phyloP scores from a whole-genome alignment of 2,329 filamentous ascomycete genomes.

The Colletotrichum endophyticum region DNA sequence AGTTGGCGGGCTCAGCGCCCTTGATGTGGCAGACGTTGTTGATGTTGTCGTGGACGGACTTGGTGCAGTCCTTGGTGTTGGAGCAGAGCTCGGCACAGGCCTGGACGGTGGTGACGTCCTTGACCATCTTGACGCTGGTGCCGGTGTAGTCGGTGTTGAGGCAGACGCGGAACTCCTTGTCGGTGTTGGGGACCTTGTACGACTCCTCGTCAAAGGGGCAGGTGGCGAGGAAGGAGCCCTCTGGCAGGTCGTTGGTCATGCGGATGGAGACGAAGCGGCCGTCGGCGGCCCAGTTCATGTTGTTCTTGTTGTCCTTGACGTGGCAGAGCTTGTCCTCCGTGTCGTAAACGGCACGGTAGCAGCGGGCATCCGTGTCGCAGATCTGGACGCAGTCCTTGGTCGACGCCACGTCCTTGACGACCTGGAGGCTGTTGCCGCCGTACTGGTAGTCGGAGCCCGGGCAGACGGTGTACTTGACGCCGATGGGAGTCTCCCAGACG shows the following conservation, averaged over 20 bases:
- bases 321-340: slow-evolving; percentile 7
- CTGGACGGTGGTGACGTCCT: slow-evolving; percentile 12
- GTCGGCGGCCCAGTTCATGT: slow-evolving; percentile 16
- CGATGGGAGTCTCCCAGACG: slow-evolving; percentile 8
- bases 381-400: slow-evolving; percentile 13
- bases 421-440: slow-evolving; percentile 9
- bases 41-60: slow-evolving; percentile 24
- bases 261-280: slow-evolving; percentile 19
- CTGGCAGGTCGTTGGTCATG: slow-evolving; percentile 5
- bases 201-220: slow-evolving; percentile 12
- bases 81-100: slow-evolving; percentile 20
- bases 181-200: slow-evolving; percentile 4
- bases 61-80: slow-evolving; percentile 11
- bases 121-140: slow-evolving; percentile 2
- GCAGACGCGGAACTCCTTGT: slow-evolving; percentile 9
- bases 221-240: slow-evolving; percentile 11
- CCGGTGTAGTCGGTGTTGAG: slow-evolving; percentile 19
- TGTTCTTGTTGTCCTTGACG: slow-evolving; percentile 16
- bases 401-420: not conserved
- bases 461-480: slow-evolving; percentile 19
- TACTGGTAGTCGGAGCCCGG: slow-evolving; percentile 17
- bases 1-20: slow-evolving; percentile 11
- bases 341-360: slow-evolving; percentile 19
- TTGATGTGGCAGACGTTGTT: slow-evolving; percentile 26
- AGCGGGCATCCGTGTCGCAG: slow-evolving; percentile 14